phyloP scores from a whole-genome alignment of 129 eudicot species.

The Flaveria trinervia region DNA sequence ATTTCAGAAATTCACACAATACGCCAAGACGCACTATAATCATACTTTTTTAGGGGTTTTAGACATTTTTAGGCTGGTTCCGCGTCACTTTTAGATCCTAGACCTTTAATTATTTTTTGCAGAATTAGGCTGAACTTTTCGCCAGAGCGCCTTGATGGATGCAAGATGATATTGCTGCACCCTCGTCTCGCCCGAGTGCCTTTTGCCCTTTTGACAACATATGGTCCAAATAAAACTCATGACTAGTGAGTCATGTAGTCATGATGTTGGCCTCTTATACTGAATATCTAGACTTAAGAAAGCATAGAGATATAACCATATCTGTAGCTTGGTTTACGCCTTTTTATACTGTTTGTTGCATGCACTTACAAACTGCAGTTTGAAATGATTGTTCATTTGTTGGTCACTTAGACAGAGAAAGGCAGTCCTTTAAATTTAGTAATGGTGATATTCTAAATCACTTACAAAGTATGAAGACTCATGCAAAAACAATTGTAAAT shows the following conservation, averaged over 20 bases:
- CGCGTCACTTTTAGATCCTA: no score
- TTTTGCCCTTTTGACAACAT: no score
- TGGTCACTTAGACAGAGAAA: neutral
- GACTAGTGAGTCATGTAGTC: neutral
- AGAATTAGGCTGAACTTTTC: no score
- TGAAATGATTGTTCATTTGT: neutral
- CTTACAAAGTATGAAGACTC: neutral
- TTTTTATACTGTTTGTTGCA: slow-evolving; percentile 6
- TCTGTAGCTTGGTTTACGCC: neutral
- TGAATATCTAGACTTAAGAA: neutral
- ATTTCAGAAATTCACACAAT: no score
- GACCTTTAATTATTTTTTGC: no score
- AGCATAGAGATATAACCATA: neutral
- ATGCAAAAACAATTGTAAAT: neutral
- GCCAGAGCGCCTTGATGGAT: no score
- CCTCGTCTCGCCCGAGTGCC: no score
- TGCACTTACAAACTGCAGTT: neutral
- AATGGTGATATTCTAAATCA: neutral
- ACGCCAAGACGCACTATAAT: no score
- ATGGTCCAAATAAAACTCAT: neutral
- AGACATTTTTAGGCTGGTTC: no score
- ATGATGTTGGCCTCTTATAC: neutral
- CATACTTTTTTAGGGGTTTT: no score
- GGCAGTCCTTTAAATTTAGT: neutral
- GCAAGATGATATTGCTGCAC: no score